Evolutionary conservation across 768 basidiomycete species (phyloP).

Genomic region (Chalciporus piperatus): DNA sequence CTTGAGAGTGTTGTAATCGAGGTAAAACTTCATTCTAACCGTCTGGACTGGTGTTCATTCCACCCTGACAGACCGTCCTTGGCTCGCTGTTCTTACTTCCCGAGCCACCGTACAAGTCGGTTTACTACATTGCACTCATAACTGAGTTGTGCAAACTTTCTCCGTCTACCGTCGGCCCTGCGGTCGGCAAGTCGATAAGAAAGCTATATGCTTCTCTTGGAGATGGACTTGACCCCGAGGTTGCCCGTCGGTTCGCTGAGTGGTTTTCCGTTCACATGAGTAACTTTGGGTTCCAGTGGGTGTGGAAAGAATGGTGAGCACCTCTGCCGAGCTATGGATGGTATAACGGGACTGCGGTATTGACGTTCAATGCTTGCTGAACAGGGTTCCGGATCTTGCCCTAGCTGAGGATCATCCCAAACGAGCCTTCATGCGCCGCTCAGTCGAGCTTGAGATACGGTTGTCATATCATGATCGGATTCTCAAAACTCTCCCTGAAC

Average conservation of each 20-base stretch:
- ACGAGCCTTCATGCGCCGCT: conserved; percentile 81
- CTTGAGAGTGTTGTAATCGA: conserved; percentile 88
- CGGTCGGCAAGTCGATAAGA: conserved; percentile 93
- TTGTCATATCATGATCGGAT: conserved; percentile 93
- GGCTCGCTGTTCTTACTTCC: conserved; percentile 76
- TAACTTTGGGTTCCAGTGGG: conserved; percentile 98
- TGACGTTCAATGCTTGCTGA: neutral
- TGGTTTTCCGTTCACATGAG: conserved; percentile 98
- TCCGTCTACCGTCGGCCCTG: conserved; percentile 89
- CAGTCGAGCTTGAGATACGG: conserved; percentile 86
- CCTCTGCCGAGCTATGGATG: neutral
- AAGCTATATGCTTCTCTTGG: conserved; percentile 78
- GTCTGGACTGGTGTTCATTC: neutral
- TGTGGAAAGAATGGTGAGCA: conserved; percentile 96
- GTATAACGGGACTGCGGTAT: neutral
- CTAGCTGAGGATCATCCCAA: conserved; percentile 79
- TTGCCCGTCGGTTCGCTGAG: conserved; percentile 78
- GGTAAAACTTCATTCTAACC: conserved; percentile 37
- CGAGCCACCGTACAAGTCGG: conserved; percentile 66
- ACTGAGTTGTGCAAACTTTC: conserved; percentile 95
- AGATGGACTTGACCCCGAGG: conserved; percentile 84
- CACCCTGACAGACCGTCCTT: conserved; percentile 57
- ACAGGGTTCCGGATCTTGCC: conserved; percentile 82
- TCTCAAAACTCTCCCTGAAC: conserved; percentile 79
- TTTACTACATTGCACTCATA: conserved; percentile 87